Percentiles rank a stretch among this genome's conserved stretches.
These are phyloP conservation scores for Litchi chinensis DNA, from an alignment of 345 rosid species.

Conservation along the genomic window DNA sequence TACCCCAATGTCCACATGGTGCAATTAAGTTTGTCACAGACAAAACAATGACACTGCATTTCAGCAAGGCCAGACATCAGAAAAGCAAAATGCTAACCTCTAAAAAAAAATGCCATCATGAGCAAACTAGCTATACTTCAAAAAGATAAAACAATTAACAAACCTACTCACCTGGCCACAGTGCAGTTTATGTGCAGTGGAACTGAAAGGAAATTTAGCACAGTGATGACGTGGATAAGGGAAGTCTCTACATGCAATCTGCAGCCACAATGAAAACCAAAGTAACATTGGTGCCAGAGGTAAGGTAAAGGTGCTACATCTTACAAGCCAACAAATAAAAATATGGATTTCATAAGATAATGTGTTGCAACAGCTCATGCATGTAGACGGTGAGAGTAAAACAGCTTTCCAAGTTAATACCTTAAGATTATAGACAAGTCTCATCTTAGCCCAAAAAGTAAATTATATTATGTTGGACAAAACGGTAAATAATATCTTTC, in stretches of 20 bases:
- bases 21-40: constrained; percentile 69
- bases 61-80: constrained; percentile 17
- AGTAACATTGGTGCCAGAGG: constrained; percentile 6
- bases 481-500: too few species aligned
- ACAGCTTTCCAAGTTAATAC: neutral
- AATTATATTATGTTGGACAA: too few species aligned
- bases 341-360: neutral
- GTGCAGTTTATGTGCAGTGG: constrained; percentile 52
- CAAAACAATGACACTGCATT: constrained; percentile 87
- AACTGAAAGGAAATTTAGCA: constrained; percentile 58
- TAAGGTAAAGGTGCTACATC: neutral
- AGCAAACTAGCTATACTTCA: neutral
- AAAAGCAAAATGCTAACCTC: neutral
- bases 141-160: neutral
- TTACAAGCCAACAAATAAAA: neutral
- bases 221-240: constrained; percentile 88
- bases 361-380: neutral
- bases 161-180: constrained; percentile 62
- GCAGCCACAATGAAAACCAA: constrained; percentile 27
- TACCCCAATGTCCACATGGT: constrained; percentile 71
- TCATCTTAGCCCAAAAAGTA: too few species aligned
- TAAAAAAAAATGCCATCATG: neutral
- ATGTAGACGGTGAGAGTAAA: neutral
- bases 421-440: too few species aligned
- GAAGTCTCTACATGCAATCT: constrained; percentile 93